A percentile compares a stretch with the other conserved stretches of the same genome.
Conservation (phyloP, 129 eudicot species). For the Deinandra increscens region DNA sequence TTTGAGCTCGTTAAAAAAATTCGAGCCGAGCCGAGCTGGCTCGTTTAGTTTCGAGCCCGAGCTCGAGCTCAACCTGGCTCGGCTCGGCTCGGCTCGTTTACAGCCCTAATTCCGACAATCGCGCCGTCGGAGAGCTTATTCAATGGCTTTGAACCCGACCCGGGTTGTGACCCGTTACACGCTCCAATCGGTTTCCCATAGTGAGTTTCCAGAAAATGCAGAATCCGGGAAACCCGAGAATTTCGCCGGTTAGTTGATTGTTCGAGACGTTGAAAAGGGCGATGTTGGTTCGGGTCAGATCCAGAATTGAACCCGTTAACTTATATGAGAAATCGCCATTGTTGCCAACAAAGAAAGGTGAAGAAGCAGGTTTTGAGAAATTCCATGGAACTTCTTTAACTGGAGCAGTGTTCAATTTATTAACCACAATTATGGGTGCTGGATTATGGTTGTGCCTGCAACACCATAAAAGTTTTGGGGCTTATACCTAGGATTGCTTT, state of each 20-base stretch:
- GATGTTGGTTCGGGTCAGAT: not conserved
- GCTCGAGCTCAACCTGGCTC: too few species aligned
- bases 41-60: too few species aligned
- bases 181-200: conserved; percentile 47
- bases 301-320: too few species aligned
- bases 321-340: too few species aligned
- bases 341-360: too few species aligned
- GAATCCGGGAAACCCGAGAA: conserved; percentile 32
- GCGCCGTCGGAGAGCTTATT: conserved; percentile 61
- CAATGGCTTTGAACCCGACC: not conserved
- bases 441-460: conserved; percentile 93
- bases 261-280: conserved; percentile 52
- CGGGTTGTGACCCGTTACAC: too few species aligned
- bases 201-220: conserved; percentile 45
- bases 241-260: conserved; percentile 47
- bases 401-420: too few species aligned
- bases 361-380: conserved; percentile 68
- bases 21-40: too few species aligned
- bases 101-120: conserved; percentile 38
- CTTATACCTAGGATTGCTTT: conserved; percentile 60
- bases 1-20: too few species aligned
- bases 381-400: conserved; percentile 85
- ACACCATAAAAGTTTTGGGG: conserved; percentile 84
- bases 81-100: too few species aligned
- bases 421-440: conserved; percentile 92